These are phyloP conservation scores for Cladosporium sp. DNA, from an alignment of 2,329 filamentous ascomycete species.

Conservation along the genomic window DNA sequence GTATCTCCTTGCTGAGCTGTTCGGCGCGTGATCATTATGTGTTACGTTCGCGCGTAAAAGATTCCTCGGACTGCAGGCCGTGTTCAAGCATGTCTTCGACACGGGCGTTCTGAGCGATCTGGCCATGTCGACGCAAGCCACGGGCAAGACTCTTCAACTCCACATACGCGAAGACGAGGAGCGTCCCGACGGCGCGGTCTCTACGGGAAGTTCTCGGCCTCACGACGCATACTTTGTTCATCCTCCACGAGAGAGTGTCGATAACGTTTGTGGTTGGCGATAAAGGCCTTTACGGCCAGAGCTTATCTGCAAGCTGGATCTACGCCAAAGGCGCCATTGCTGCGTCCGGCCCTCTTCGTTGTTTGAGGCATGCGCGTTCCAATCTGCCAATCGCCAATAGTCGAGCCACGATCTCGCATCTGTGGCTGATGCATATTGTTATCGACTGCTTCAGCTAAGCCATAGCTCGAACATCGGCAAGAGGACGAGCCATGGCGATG, in stretches of 20 bases:
- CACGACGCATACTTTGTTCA: background rate
- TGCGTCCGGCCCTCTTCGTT: background rate
- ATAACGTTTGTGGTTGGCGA: too few species aligned
- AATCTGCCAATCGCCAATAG: background rate
- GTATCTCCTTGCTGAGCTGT: too few species aligned
- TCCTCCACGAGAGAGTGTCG: too few species aligned
- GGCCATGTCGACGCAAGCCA: background rate
- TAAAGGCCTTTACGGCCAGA: background rate
- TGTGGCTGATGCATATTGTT: background rate
- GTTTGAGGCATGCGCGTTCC: background rate
- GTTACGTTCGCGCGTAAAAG: too few species aligned
- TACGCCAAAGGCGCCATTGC: background rate
- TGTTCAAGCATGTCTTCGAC: too few species aligned
- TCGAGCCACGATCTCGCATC: background rate
- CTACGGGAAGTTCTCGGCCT: background rate
- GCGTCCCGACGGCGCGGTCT: background rate
- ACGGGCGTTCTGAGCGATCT: too few species aligned
- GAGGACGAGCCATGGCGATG: too few species aligned
- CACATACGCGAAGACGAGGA: background rate
- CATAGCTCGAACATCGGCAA: too few species aligned
- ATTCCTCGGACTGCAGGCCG: too few species aligned
- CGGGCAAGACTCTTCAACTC: background rate
- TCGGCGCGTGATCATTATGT: too few species aligned
- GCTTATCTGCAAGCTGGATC: background rate
- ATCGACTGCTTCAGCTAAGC: background rate